Evolutionary conservation across 306 rosid species (phyloP).

Genomic region (Quercus wislizeni): DNA sequence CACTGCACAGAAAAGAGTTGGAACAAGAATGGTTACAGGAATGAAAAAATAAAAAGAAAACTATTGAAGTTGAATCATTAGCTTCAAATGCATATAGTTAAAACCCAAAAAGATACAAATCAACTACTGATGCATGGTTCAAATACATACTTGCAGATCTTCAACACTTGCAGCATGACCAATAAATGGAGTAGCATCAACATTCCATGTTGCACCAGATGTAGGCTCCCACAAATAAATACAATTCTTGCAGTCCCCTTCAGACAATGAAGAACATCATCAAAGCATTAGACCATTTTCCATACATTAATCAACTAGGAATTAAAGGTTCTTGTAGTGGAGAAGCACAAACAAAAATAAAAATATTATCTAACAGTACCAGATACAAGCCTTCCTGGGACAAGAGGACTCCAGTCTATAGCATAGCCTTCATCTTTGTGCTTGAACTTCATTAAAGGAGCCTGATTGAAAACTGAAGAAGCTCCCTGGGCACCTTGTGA

Average conservation of each 20-base stretch:
- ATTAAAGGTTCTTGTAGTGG: slow-evolving; percentile 8
- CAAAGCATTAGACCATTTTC: slow-evolving; percentile 4
- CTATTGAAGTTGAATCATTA: neutral
- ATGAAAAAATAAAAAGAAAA: slow-evolving; percentile 13
- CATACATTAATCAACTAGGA: slow-evolving; percentile 1
- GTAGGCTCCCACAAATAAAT: slow-evolving; percentile 91
- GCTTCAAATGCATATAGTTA: neutral
- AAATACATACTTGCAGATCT: slow-evolving; percentile 74
- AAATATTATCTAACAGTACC: slow-evolving; percentile 38
- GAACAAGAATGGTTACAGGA: slow-evolving; percentile 6
- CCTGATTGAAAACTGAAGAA: slow-evolving; percentile 63
- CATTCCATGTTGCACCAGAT: slow-evolving; percentile 68
- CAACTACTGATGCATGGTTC: slow-evolving; percentile 16
- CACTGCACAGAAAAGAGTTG: slow-evolving; percentile 58
- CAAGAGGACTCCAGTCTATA: slow-evolving; percentile 84
- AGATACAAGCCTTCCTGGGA: slow-evolving; percentile 77
- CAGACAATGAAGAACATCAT: slow-evolving; percentile 19
- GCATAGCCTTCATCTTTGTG: slow-evolving; percentile 95
- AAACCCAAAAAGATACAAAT: slow-evolving; percentile 20
- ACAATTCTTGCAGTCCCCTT: slow-evolving; percentile 81
- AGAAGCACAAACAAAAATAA: slow-evolving; percentile 2
- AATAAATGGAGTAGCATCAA: slow-evolving; percentile 58
- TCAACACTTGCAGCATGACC: slow-evolving; percentile 88
- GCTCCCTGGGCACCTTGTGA: slow-evolving; percentile 64
- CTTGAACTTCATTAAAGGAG: slow-evolving; percentile 57